Evolutionary conservation across 1,139 yeast genomes (phyloP), one percentile per base, ranked within the genome.

Genomic region (Pneumocystis wakefieldiae): DNA sequence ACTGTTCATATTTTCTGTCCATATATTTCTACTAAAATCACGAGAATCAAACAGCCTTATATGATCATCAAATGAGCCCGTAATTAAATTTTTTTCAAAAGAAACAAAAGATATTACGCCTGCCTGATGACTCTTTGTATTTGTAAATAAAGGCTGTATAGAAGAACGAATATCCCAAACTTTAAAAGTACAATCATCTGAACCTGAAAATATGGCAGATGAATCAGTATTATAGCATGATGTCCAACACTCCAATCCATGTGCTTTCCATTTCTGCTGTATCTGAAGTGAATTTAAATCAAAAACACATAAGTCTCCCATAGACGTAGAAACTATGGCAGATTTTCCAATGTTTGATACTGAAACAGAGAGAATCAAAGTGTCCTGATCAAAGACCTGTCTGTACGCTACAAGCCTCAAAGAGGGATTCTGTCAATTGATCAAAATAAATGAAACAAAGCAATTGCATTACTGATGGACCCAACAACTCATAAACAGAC

Each of bases 11-110:
- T 63, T 59, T 36, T 29, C 59, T 37, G 58, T 63, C 35, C 57
- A 59, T 5, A 63, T 10, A 2, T 62, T 60, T 7, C 62, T 39
- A 12, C 59, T 59, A 7, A 38, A 55, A 37, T 58, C 48, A 12
- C 64, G 48, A n/a, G 61, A 38, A 48, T 63, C 64, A 29, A 63
- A 63, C 19, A 59, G 29, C 10, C 63, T 62, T 14, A 63, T 63
- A 35, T 41, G 29, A 57, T 63, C 64, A 37, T 63, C 64, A 57
- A 61, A 63, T 36, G 62, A 60, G n/a, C 64, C 64, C 15, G 64
- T 61, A 55, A 63, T 28, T 29, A 63, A 42, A 19, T 37, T 36
- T 55, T 59, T 36, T 3, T 39, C 61, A 17, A 39, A 63, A 1
- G 64, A 63, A 28, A 63, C 38, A 38, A 63, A 59, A 12, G 64